phyloP scores from a whole-genome alignment of 768 basidiomycete genomes.

The Mycena capillaripes region DNA sequence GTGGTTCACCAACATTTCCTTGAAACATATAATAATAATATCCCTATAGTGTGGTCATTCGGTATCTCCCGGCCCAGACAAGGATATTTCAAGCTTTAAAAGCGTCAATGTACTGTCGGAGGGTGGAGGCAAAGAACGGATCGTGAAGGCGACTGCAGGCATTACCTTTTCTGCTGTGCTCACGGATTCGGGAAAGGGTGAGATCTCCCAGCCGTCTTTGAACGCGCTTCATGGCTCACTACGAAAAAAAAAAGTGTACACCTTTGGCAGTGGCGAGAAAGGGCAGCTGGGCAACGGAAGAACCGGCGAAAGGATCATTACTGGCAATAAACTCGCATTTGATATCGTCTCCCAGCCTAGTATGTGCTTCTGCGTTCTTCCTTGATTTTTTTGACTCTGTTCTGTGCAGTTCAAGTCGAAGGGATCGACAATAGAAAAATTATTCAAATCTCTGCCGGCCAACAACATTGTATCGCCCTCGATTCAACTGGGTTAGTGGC shows the following conservation, averaged over 20 bases:
- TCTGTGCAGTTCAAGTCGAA: constrained; percentile 73
- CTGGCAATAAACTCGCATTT: constrained; percentile 86
- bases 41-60: constrained; percentile 77
- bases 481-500: constrained; percentile 77
- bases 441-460: constrained; percentile 85
- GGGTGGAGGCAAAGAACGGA: constrained; percentile 72
- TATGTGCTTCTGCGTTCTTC: constrained; percentile 45
- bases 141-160: constrained; percentile 84
- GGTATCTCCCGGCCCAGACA: constrained; percentile 65
- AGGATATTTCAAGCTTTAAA: constrained; percentile 80
- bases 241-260: constrained; percentile 68
- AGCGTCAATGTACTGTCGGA: constrained; percentile 69
- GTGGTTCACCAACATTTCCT: constrained; percentile 34
- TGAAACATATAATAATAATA: constrained; percentile 2
- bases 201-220: constrained; percentile 32
- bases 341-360: constrained; percentile 83
- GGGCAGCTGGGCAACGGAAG: constrained; percentile 95
- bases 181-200: constrained; percentile 86
- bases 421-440: constrained; percentile 86
- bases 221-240: constrained; percentile 8
- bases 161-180: constrained; percentile 88
- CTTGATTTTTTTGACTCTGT: not conserved
- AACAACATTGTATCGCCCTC: constrained; percentile 88
- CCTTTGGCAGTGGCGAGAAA: constrained; percentile 92
- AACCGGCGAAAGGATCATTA: constrained; percentile 92